Evolutionary conservation across 1,284 basidiomycete genomes (phyloP), one percentile per base, ranked within the genome.

Genomic region (Filobasidium uniguttulatum): DNA sequence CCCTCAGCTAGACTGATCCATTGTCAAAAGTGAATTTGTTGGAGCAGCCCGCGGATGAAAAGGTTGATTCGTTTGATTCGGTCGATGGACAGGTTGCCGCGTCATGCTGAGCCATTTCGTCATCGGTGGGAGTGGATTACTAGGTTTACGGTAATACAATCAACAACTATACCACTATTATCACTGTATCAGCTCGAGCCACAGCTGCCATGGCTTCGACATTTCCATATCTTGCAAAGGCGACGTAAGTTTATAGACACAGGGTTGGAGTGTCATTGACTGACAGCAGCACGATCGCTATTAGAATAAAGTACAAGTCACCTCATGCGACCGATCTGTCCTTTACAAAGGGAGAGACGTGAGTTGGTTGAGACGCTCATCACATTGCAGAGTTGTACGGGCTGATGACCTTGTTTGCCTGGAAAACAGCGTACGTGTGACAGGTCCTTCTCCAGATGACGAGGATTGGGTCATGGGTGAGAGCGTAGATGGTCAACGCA

Each of bases 381-480:
- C 12, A 2, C 9, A 25, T 15, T 22, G n/a, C 20, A 14, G 6
- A 28, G 22, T 7, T 19, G n/a, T 10, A 19, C 26, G 36, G 15
- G 14, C 17, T 12, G 34, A n/a, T 31, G 14, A 15, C 9, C 26
- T 29, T 45, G 25, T 38, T 40, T 7, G 17, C 36, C 9, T 50
- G 48, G 33, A 46, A 34, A 0, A 14, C 44, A 70, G 68, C 2
- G 66, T 70, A 23, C 59, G 66, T 37, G 68, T 70, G 25, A 68
- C 65, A 0, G 68, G 67, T 7, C 62, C 62, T 2, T 65, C 62
- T 3, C 54, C 54, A 3, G 66, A 68, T 22, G 68, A 70, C 50
- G 68, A 70, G 54, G 68, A 70, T 55, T 70, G 68, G 68, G 50
- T 68, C 10, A 46, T 68, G 1, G 68, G 68, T 17, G 66, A 67